Conservation (phyloP, 768 basidiomycete species). For the Suillus fuscotomentosus region DNA sequence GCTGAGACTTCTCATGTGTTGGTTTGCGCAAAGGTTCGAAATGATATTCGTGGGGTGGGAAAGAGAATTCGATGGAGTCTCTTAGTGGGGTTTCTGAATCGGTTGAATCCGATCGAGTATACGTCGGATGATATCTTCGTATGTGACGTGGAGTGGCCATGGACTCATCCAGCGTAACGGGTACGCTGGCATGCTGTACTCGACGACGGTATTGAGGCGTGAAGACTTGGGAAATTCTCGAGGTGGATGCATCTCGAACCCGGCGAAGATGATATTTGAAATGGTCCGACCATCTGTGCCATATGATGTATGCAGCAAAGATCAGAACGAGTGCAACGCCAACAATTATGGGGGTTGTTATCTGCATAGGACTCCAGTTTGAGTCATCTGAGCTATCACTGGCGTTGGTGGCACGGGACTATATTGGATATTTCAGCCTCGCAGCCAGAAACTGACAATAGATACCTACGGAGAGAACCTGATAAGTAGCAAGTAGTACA, state of each 20-base stretch:
- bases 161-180: constrained; percentile 24
- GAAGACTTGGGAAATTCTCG: constrained; percentile 17
- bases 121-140: background rate
- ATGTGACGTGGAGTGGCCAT: constrained; percentile 10
- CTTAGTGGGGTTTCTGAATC: constrained; percentile 30
- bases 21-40: background rate
- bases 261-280: constrained; percentile 12
- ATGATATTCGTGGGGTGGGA: constrained; percentile 8
- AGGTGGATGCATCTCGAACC: constrained; percentile 14
- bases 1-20: constrained; percentile 2
- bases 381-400: no score
- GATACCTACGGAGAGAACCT: constrained; percentile 23
- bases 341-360: constrained; percentile 33
- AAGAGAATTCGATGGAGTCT: constrained; percentile 2
- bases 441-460: background rate
- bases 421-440: background rate
- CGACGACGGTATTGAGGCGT: constrained; percentile 14
- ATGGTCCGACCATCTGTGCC: constrained; percentile 17
- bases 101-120: constrained; percentile 21
- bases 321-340: constrained; percentile 27
- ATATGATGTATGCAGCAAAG: constrained; percentile 22
- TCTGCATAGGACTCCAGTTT: constrained; percentile 30
- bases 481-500: background rate
- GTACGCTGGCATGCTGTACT: constrained; percentile 12
- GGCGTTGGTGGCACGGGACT: constrained; percentile 17